Evolutionary conservation across 352 stramenopile species (phyloP).

Genomic region (Phytophthora ohioensis): DNA sequence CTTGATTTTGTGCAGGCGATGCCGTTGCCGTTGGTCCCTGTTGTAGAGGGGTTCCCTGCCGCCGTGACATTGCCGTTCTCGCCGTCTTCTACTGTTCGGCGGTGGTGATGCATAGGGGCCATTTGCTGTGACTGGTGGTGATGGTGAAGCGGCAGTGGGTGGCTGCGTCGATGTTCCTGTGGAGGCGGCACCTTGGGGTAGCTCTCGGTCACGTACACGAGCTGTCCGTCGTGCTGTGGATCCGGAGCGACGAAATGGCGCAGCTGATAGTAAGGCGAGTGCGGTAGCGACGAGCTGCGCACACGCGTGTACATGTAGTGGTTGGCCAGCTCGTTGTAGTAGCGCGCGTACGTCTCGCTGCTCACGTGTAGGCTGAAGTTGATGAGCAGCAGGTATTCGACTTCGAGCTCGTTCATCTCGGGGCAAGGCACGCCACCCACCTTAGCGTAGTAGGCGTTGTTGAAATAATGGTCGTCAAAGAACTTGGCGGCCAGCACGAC

Average conservation of each 20-base stretch:
- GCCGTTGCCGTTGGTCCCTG: slow-evolving; percentile 40
- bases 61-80: slow-evolving; percentile 21
- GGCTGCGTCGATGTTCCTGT: slow-evolving; percentile 40
- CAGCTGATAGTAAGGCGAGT: slow-evolving; percentile 59
- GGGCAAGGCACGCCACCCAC: slow-evolving; percentile 92
- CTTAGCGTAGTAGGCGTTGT: slow-evolving; percentile 99
- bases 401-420: slow-evolving; percentile 98
- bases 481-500: slow-evolving; percentile 99
- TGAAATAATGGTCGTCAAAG: slow-evolving; percentile 99
- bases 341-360: slow-evolving; percentile 90
- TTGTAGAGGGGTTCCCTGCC: slow-evolving; percentile 19
- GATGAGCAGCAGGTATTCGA: slow-evolving; percentile 98
- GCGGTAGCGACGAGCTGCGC: slow-evolving; percentile 43
- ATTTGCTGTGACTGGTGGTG: slow-evolving; percentile 39
- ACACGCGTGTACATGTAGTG: slow-evolving; percentile 83
- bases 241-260: slow-evolving; percentile 77
- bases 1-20: slow-evolving; percentile 62
- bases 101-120: slow-evolving; percentile 32
- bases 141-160: slow-evolving; percentile 44
- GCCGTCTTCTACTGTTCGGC: slow-evolving; percentile 57
- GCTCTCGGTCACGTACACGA: slow-evolving; percentile 83
- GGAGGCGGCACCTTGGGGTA: slow-evolving; percentile 45
- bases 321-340: slow-evolving; percentile 92
- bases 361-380: slow-evolving; percentile 98
- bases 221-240: slow-evolving; percentile 65